Evolutionary conservation across 2,329 filamentous ascomycete species (phyloP).

Genomic region (Penicillium sp.): DNA sequence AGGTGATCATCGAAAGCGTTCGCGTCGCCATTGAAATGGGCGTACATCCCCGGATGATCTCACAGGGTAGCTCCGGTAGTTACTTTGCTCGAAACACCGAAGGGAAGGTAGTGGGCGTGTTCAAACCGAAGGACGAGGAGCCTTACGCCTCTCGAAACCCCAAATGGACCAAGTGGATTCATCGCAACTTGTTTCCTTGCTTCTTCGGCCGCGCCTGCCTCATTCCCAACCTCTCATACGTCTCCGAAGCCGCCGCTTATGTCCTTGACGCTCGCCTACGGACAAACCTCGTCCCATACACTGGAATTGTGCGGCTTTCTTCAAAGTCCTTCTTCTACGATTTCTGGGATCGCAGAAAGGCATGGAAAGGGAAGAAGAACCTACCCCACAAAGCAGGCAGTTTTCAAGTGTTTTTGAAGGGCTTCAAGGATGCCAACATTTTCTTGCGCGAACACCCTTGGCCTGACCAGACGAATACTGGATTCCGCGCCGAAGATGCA

Average conservation of each 20-base stretch:
- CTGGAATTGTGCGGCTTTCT: conserved; percentile 88
- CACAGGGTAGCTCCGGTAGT: conserved; percentile 94
- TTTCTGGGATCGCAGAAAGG: conserved; percentile 90
- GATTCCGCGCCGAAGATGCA: conserved; percentile 68
- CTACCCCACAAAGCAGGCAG: conserved; percentile 90
- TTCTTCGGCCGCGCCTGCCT: conserved; percentile 94
- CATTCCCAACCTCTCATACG: conserved; percentile 96
- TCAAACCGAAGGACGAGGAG: conserved; percentile 99
- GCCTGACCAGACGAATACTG: conserved; percentile 80
- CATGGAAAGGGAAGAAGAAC: conserved; percentile 81
- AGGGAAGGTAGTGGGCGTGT: conserved; percentile 94
- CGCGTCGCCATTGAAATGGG: conserved; percentile 84
- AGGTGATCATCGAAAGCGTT: conserved; percentile 88
- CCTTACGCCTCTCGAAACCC: conserved; percentile 96
- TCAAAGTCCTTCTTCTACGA: conserved; percentile 99
- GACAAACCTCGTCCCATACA: conserved; percentile 93
- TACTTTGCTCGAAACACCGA: conserved; percentile 93
- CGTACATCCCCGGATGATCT: conserved; percentile 91
- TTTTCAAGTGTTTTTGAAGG: conserved; percentile 96
- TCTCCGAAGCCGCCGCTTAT: conserved; percentile 96
- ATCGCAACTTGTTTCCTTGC: conserved; percentile 94
- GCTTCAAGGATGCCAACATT: conserved; percentile 94
- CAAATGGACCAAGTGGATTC: conserved; percentile 99
- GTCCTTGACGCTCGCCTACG: conserved; percentile 87
- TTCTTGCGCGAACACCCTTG: conserved; percentile 95